Evolutionary conservation across 2,329 filamentous ascomycete species (phyloP).

Genomic region (Pseudocercospora crystallina): DNA sequence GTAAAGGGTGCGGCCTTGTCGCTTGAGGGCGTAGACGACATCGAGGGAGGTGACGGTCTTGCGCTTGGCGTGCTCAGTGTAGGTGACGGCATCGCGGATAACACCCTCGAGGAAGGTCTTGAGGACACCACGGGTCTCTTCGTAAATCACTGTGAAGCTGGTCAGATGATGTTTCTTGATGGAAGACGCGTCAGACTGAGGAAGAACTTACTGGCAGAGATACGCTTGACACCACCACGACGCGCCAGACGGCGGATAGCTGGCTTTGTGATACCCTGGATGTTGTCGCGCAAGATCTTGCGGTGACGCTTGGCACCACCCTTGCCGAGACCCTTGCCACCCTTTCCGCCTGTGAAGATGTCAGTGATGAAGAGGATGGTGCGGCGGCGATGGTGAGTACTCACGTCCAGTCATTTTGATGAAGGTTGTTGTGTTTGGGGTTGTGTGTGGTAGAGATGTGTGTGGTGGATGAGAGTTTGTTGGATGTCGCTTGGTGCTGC

Average conservation of each 20-base stretch:
- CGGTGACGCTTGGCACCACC: constrained; percentile 98
- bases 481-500: constrained; percentile 25
- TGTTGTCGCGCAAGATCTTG: constrained; percentile 99
- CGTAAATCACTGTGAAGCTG: constrained; percentile 66
- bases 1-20: constrained; percentile 66
- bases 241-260: constrained; percentile 97
- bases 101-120: constrained; percentile 83
- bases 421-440: constrained; percentile 27
- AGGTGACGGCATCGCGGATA: constrained; percentile 76
- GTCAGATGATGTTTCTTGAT: constrained; percentile 28
- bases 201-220: constrained; percentile 73
- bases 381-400: constrained; percentile 31
- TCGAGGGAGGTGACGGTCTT: constrained; percentile 67
- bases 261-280: constrained; percentile 98
- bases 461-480: constrained; percentile 26
- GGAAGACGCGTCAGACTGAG: constrained; percentile 5
- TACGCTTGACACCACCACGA: constrained; percentile 99
- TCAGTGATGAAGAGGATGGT: constrained; percentile 27
- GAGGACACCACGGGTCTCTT: constrained; percentile 77
- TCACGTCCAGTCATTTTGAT: constrained; percentile 55
- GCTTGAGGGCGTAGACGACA: constrained; percentile 64
- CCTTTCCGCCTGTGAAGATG: constrained; percentile 72
- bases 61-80: constrained; percentile 81
- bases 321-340: constrained; percentile 97
- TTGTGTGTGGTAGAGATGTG: constrained; percentile 27